Base-by-base conservation (phyloP, 1,284 basidiomycete species). In the Irpex sp. region DNA sequence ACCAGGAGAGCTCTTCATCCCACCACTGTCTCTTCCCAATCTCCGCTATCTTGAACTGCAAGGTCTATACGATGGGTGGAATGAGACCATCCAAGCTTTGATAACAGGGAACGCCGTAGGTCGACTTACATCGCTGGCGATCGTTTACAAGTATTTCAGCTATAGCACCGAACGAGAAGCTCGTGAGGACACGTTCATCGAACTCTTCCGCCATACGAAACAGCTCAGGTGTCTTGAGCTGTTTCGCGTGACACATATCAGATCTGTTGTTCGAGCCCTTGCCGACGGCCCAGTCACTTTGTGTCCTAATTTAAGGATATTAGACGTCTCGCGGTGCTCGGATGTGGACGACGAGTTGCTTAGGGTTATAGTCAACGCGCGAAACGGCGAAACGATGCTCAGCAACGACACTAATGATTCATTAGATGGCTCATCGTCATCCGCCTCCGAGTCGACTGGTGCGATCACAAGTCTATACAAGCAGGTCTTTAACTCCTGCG, bases 401-500 rank as follows among this genome's bases (percentile, higher is more conserved):
- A n/a, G n/a, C n/a, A n/a, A n/a, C n/a, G n/a, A n/a, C n/a, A n/a
- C n/a, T n/a, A n/a, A n/a, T 39, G 13, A 39, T 13, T 39, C 37
- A 5, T 39, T 13, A 11, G 37, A 39, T 13, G 37, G 37, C 6
- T 39, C 37, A 39, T 5, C 11, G 37, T 5, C 37, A 39, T n/a
- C 47, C n/a, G n/a, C n/a, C n/a, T n/a, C n/a, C n/a, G n/a, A n/a
- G n/a, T n/a, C n/a, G n/a, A 13, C 47, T 7, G 39, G 6, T 6
- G 7, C 39, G 15, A 21, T 61, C 3, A 9, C 56, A 5, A 61
- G 26, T 11, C 47, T 64, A 4, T n/a, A 19, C 43, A 55, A 78
- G 0, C 71, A 91, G 63, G 75, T 72, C n/a, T 71, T 88, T 19
- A 82, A 92, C 64, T 78, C 76, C 17, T 91, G 89, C 70, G 78